phyloP scores from a whole-genome alignment of 176 grass and related monocot genomes.

The Oryza nivara region DNA sequence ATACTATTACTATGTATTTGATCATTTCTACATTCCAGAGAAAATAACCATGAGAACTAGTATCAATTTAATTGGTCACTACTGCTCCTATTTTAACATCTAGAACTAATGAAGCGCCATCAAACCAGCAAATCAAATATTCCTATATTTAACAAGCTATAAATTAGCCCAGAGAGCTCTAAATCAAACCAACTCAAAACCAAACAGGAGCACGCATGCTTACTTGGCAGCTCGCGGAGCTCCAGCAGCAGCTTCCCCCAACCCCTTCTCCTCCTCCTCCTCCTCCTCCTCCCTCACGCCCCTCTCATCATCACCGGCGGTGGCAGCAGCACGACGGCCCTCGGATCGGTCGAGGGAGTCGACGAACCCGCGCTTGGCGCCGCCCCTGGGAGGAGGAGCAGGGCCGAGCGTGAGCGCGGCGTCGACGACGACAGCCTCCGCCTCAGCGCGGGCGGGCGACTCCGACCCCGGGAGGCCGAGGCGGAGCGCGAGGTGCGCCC shows the following conservation, averaged over 20 bases:
- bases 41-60: background rate
- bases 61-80: background rate
- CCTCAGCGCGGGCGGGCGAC: conserved; percentile 22
- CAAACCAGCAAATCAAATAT: background rate
- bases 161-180: background rate
- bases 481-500: conserved; percentile 56
- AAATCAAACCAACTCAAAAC: background rate
- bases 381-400: conserved; percentile 12
- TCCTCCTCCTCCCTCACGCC: background rate
- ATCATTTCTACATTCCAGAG: background rate
- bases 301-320: background rate
- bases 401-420: conserved; percentile 52
- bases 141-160: background rate
- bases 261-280: background rate
- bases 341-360: conserved; percentile 27
- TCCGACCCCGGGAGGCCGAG: conserved; percentile 58
- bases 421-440: conserved; percentile 42
- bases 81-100: too few relatives aligned
- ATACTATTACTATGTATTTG: background rate
- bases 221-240: conserved; percentile 54
- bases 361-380: conserved; percentile 53
- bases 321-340: background rate
- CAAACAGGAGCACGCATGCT: background rate
- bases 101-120: background rate
- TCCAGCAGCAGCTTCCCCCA: background rate